Conservation (phyloP, 2,329 filamentous ascomycete genomes). For the Clonostachys rosea region DNA sequence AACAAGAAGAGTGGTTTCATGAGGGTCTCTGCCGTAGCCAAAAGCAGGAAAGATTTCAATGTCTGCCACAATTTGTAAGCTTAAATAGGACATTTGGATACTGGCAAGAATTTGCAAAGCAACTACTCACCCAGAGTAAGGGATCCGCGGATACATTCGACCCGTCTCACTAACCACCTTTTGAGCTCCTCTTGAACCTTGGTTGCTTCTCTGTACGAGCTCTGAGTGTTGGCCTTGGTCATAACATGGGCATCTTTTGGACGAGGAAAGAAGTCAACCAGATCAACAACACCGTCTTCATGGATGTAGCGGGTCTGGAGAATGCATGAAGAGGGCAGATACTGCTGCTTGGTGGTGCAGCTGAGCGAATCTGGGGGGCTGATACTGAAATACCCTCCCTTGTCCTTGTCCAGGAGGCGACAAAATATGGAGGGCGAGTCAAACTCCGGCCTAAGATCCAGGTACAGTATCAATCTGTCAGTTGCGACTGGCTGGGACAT, state of each 20-base stretch:
- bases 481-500: too few relatives aligned
- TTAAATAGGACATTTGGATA: background rate
- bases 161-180: slow-evolving; percentile 65
- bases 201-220: slow-evolving; percentile 47
- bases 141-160: slow-evolving; percentile 67
- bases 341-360: slow-evolving; percentile 72
- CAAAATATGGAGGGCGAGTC: slow-evolving; percentile 75
- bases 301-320: slow-evolving; percentile 74
- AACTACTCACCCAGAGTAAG: slow-evolving; percentile 49
- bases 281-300: slow-evolving; percentile 68
- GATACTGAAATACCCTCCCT: slow-evolving; percentile 70
- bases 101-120: background rate
- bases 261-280: slow-evolving; percentile 73
- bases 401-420: slow-evolving; percentile 68
- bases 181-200: slow-evolving; percentile 59
- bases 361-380: slow-evolving; percentile 42
- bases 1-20: slow-evolving; percentile 53
- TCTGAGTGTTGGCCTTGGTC: slow-evolving; percentile 37
- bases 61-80: slow-evolving; percentile 27
- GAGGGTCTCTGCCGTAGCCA: slow-evolving; percentile 61
- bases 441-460: slow-evolving; percentile 60
- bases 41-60: slow-evolving; percentile 71
- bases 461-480: background rate
- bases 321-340: slow-evolving; percentile 70
- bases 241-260: slow-evolving; percentile 55